Evolutionary conservation across 1,284 basidiomycete genomes (phyloP).

Genomic region (Wolfiporia cocos): DNA sequence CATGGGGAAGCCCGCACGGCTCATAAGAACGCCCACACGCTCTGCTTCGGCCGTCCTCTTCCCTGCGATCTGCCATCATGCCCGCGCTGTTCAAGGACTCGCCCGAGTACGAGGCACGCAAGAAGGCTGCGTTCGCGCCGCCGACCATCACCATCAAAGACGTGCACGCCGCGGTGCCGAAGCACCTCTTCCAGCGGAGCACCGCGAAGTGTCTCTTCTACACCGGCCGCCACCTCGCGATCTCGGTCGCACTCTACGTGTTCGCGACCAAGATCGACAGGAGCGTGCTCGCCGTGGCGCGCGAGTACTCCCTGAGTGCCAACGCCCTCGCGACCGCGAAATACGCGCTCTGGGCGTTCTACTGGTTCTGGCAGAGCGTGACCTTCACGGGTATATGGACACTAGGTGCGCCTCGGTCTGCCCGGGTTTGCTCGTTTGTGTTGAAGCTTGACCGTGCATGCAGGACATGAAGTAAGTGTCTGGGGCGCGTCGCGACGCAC

Average conservation of each 20-base stretch:
- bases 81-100: conserved; percentile 11
- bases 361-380: conserved; percentile 27
- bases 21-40: conserved; percentile 1
- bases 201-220: conserved; percentile 30
- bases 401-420: conserved; percentile 15
- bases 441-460: neutral
- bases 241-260: conserved; percentile 17
- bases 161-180: conserved; percentile 40
- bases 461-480: conserved; percentile 22
- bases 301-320: neutral
- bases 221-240: conserved; percentile 31
- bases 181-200: conserved; percentile 50
- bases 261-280: conserved; percentile 20
- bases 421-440: neutral
- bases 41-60: neutral
- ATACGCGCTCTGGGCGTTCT: conserved; percentile 17
- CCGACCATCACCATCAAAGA: conserved; percentile 37
- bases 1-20: neutral
- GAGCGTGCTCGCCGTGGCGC: neutral
- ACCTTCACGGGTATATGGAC: conserved; percentile 23
- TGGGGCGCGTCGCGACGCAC: neutral
- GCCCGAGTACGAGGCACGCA: conserved; percentile 22
- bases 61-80: conserved; percentile 3
- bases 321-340: neutral
- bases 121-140: conserved; percentile 27